Evolutionary conservation across 2,329 filamentous ascomycete genomes (phyloP).

Genomic region (Penicillium griseofulvum): DNA sequence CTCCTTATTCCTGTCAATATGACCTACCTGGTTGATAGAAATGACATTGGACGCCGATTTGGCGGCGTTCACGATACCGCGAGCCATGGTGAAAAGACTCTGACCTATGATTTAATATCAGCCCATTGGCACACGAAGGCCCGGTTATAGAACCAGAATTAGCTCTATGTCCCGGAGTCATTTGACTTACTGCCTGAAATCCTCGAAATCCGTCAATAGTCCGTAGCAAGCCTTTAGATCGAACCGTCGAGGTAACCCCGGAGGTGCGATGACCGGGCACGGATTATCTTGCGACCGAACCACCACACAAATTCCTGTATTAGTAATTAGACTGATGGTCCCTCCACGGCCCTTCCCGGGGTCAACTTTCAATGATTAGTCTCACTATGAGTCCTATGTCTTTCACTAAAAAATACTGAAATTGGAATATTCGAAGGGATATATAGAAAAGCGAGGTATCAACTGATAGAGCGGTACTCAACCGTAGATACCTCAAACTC

Average conservation of each 20-base stretch:
- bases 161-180: background rate
- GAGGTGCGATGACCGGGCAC: slow-evolving; percentile 12
- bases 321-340: slow-evolving; percentile 9
- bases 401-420: background rate
- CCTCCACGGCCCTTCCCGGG: background rate
- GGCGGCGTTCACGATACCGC: slow-evolving; percentile 39
- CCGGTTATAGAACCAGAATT: background rate
- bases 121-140: background rate
- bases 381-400: too few species aligned
- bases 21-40: slow-evolving; percentile 38
- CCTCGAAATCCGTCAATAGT: slow-evolving; percentile 12
- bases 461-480: background rate
- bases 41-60: slow-evolving; percentile 39
- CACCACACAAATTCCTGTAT: slow-evolving; percentile 5
- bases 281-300: slow-evolving; percentile 14
- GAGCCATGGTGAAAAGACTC: slow-evolving; percentile 35
- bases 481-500: background rate
- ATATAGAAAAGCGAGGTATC: background rate
- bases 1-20: background rate
- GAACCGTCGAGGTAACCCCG: slow-evolving; percentile 14
- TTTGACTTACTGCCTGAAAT: slow-evolving; percentile 15
- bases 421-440: too few species aligned
- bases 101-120: slow-evolving; percentile 21
- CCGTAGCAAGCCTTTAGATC: slow-evolving; percentile 7
- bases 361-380: background rate